These are phyloP conservation scores for Ogataea paraovalis DNA, from an alignment of 805 yeast genomes.

Conservation along the genomic window DNA sequence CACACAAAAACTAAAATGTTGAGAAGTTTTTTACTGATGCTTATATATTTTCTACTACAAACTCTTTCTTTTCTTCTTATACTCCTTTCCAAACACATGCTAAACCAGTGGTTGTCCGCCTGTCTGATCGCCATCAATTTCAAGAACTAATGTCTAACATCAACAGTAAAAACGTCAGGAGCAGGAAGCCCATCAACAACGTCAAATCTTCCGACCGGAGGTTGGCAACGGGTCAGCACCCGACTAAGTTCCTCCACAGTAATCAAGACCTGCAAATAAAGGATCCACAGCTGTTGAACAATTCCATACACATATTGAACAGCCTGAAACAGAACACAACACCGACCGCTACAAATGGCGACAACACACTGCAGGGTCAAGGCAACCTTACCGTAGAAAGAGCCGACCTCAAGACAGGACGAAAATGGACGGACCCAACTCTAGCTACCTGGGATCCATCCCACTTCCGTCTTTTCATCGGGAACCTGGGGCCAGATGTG, in stretches of 20 bases:
- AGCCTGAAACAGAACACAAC: slow-evolving; percentile 5
- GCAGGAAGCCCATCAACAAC: slow-evolving; percentile 12
- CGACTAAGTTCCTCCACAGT: slow-evolving; percentile 39
- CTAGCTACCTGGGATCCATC: slow-evolving; percentile 63
- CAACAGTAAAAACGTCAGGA: slow-evolving; percentile 1
- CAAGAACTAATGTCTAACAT: not conserved
- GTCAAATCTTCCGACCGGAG: slow-evolving; percentile 50
- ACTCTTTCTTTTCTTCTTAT: no score
- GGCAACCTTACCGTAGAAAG: slow-evolving; percentile 36
- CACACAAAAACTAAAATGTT: no score
- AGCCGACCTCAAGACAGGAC: slow-evolving; percentile 38
- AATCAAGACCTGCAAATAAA: slow-evolving; percentile 21
- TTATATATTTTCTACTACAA: no score
- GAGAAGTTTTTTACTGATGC: no score
- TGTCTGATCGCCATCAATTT: no score
- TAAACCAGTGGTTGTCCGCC: no score
- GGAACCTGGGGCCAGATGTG: slow-evolving; percentile 68
- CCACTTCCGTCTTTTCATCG: slow-evolving; percentile 71
- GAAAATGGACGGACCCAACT: slow-evolving; percentile 44
- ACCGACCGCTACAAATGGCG: not conserved
- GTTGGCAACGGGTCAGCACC: slow-evolving; percentile 47
- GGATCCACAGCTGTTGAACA: slow-evolving; percentile 13
- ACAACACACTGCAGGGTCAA: not conserved
- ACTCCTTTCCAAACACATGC: no score
- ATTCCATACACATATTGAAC: slow-evolving; percentile 18